Conservation (phyloP, 139 green algal genomes). For the Tetraselmis striata region DNA sequence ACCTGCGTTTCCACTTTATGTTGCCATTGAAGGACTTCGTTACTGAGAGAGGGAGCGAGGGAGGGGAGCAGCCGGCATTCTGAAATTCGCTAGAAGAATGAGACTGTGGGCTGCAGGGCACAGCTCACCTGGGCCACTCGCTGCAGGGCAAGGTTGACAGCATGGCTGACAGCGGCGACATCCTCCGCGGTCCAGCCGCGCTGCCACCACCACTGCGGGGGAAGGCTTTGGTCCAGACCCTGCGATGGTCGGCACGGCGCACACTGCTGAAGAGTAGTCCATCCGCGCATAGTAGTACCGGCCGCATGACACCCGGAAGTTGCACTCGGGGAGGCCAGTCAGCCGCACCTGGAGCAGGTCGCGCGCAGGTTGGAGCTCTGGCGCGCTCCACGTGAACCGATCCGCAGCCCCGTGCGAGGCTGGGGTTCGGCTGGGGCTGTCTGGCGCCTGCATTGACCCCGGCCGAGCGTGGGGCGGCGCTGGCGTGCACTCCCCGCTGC, state of each 20-base stretch:
- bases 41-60: too few species aligned
- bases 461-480: not conserved
- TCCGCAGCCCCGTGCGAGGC: too few species aligned
- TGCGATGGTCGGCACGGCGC: too few species aligned
- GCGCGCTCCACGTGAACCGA: not conserved
- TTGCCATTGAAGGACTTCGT: too few species aligned
- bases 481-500: not conserved
- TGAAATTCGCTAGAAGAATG: too few species aligned
- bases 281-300: too few species aligned
- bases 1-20: too few species aligned
- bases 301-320: too few species aligned
- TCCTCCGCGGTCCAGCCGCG: not conserved
- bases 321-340: too few species aligned
- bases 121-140: not conserved
- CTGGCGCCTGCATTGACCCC: not conserved
- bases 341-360: not conserved
- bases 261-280: too few species aligned
- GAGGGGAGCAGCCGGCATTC: too few species aligned
- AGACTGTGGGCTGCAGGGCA: too few species aligned
- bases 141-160: not conserved
- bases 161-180: not conserved
- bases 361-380: not conserved
- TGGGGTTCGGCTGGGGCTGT: not conserved
- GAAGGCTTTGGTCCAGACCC: not conserved
- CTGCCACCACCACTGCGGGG: not conserved